Evolutionary conservation across 345 rosid genomes (phyloP).

Genomic region (Salix purpurea): DNA sequence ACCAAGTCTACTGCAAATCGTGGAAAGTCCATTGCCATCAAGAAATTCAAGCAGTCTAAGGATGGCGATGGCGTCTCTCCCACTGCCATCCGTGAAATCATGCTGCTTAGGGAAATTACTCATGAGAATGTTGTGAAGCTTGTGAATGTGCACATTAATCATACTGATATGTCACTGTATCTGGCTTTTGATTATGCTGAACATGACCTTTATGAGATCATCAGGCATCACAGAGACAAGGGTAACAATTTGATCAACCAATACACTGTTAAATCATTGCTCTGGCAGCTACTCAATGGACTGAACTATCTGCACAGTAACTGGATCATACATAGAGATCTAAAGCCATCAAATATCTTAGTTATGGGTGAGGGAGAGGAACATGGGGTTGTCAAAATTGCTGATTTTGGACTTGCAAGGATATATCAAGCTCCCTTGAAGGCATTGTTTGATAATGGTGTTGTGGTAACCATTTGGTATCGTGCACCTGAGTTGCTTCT

Average conservation of each 20-base stretch:
- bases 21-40: slow-evolving; percentile 88
- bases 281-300: slow-evolving; percentile 98
- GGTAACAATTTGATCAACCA: slow-evolving; percentile 55
- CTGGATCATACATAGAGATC: slow-evolving; percentile 98
- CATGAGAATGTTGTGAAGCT: slow-evolving; percentile 98
- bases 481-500: slow-evolving; percentile 98
- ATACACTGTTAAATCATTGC: slow-evolving; percentile 87
- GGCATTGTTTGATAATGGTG: slow-evolving; percentile 83
- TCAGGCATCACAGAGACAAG: slow-evolving; percentile 90
- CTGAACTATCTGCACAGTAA: slow-evolving; percentile 94
- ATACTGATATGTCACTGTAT: slow-evolving; percentile 87
- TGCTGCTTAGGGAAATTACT: slow-evolving; percentile 89
- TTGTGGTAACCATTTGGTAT: slow-evolving; percentile 98
- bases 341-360: slow-evolving; percentile 96
- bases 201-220: slow-evolving; percentile 91
- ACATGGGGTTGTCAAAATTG: slow-evolving; percentile 91
- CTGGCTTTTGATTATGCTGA: slow-evolving; percentile 95
- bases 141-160: slow-evolving; percentile 95
- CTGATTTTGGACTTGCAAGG: slow-evolving; percentile 96
- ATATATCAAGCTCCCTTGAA: slow-evolving; percentile 92
- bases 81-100: slow-evolving; percentile 99
- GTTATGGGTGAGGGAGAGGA: slow-evolving; percentile 99
- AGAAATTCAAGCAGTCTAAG: slow-evolving; percentile 97
- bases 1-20: slow-evolving; percentile 69
- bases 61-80: slow-evolving; percentile 99